phyloP scores from a whole-genome alignment of 257 asterid species.

The Solanum pennellii region DNA sequence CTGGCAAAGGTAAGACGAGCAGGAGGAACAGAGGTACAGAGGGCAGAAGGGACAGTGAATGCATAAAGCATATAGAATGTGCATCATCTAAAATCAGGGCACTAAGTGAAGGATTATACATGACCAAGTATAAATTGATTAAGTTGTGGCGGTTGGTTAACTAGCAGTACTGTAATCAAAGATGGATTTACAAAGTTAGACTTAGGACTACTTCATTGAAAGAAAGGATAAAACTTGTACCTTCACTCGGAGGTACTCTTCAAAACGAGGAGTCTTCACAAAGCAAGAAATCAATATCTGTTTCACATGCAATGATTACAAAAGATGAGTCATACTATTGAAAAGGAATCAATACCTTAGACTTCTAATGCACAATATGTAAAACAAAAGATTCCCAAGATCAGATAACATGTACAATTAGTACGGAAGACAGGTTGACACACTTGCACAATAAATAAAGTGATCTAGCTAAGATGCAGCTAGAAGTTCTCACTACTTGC shows the following conservation, averaged over 20 bases:
- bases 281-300: conserved; percentile 98
- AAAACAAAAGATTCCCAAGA: neutral
- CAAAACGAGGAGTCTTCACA: conserved; percentile 95
- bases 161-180: neutral
- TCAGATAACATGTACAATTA: neutral
- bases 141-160: neutral
- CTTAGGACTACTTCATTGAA: neutral
- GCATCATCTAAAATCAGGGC: neutral
- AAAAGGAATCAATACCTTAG: neutral
- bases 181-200: neutral
- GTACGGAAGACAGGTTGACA: neutral
- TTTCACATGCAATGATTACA: neutral
- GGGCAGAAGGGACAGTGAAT: neutral
- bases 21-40: neutral
- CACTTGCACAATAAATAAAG: neutral
- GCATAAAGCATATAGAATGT: neutral
- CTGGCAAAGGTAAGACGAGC: neutral
- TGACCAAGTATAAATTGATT: neutral
- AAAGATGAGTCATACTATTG: neutral
- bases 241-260: conserved; percentile 93
- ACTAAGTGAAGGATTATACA: neutral
- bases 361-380: neutral
- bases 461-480: neutral
- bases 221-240: conserved; percentile 26
- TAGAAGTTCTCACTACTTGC: neutral